Evolutionary conservation across 208 protist genomes (phyloP), one percentile per base, ranked within the genome.

Genomic region (Trypanosoma vivax): DNA sequence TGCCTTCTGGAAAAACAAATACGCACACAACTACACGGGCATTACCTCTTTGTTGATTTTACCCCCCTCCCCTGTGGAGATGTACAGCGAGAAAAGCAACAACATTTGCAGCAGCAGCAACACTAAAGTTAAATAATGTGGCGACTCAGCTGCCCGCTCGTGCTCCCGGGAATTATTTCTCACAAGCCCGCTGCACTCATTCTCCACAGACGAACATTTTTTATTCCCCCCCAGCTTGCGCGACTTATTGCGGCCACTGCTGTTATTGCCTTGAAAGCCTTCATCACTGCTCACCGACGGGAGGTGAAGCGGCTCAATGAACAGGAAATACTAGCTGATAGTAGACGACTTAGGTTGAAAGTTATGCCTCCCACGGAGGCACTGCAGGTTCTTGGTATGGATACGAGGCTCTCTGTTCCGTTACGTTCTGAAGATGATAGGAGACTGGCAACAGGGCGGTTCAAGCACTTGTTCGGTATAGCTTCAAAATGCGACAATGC

Each of bases 371-470:
- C 70, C 3, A 35, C 52, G 16, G 81, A 92, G 65, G 81, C 85
- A 28, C 46, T 88, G 27, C 72, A 83, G 53, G 42, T 92, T 41
- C 68, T 92, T 5, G 85, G 85, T 1, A 33, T 92, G 7, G 76
- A 88, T 31, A 58, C 64, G 52, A 28, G 16, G 21, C 45, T 57
- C 21, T 3, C 35, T n/a, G 19, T 70, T 56, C 56, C 64, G n/a
- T 21, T 88, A 14, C 13, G 9, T 16, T n/a, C 70, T 9, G 52
- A 74, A 9, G 37, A 59, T 38, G 70, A 76, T 7, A 42, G 60
- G 2, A 60, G 69, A 39, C 46, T 66, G 49, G 84, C 81, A 7
- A 64, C 43, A 38, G 35, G 60, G 50, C 85, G 83, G 56, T 92
- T 92, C 45, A 64, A 80, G 9, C 57, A 58, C 18, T 70, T 92